phyloP scores from a whole-genome alignment of 768 basidiomycete genomes.

The Suillus clintonianus region DNA sequence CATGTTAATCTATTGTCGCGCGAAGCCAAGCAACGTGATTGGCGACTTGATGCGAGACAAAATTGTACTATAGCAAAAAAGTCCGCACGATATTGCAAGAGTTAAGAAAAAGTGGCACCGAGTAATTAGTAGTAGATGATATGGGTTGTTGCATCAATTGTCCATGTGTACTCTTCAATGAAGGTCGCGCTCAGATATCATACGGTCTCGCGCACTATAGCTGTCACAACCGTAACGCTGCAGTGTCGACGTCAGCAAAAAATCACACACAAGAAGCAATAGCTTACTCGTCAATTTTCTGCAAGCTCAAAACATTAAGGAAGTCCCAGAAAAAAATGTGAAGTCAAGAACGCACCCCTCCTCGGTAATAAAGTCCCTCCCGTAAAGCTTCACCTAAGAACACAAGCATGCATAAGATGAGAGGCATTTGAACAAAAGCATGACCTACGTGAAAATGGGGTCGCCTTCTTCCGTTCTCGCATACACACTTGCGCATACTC shows the following conservation, averaged over 20 bases:
- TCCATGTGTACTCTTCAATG: constrained; percentile 1
- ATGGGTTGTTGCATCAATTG: not conserved
- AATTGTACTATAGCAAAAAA: not conserved
- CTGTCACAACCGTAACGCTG: constrained; percentile 73
- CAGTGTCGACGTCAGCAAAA: constrained; percentile 14
- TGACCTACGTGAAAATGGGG: constrained; percentile 73
- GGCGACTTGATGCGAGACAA: not conserved
- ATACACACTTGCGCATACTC: constrained; percentile 72
- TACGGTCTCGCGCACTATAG: constrained; percentile 64
- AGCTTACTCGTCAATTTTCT: constrained; percentile 84
- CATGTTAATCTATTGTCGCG: not conserved
- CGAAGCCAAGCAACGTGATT: not conserved
- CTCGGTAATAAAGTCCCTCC: constrained; percentile 64
- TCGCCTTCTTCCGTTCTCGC: constrained; percentile 60
- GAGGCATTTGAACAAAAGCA: constrained; percentile 1
- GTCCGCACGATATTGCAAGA: not conserved
- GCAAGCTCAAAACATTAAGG: constrained; percentile 6
- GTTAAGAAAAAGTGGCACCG: not conserved
- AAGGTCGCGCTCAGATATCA: not conserved
- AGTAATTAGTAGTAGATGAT: not conserved
- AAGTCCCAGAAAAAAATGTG: constrained; percentile 6
- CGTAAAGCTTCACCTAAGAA: constrained; percentile 60
- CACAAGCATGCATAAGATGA: constrained; percentile 7
- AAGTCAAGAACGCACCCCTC: constrained; percentile 61
- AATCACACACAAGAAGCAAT: not conserved